Percentiles rank a stretch among this genome's conserved stretches.
phyloP scores from a whole-genome alignment of 192 early-diverging fungal genomes.

The Backusella psychrophila region DNA sequence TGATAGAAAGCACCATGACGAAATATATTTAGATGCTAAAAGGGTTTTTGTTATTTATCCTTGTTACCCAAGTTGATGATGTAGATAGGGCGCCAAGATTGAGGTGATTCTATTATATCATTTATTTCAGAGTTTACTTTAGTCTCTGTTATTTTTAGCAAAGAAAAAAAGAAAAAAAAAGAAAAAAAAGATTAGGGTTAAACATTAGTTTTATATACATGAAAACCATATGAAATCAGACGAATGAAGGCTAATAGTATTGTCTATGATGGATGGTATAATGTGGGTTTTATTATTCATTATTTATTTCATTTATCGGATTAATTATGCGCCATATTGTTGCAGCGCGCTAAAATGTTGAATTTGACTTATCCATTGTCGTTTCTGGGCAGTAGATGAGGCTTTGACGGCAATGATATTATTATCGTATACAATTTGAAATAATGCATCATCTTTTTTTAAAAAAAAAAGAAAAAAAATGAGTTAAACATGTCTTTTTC shows the following conservation, averaged over 20 bases:
- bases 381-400: conserved; percentile 48
- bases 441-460: conserved; percentile 49
- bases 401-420: conserved; percentile 55
- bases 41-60: no score
- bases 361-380: conserved; percentile 57
- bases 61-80: no score
- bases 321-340: neutral
- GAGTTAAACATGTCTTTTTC: neutral
- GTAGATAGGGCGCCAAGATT: no score
- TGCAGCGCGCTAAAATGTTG: conserved; percentile 28
- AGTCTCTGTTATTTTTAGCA: neutral
- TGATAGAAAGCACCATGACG: no score
- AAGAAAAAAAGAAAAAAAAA: neutral
- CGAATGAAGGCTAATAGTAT: neutral
- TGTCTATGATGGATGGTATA: neutral
- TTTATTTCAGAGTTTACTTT: no score
- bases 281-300: neutral
- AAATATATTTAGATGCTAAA: no score
- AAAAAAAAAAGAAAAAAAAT: neutral
- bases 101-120: no score
- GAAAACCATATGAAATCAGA: neutral
- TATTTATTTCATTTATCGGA: neutral
- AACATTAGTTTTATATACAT: neutral
- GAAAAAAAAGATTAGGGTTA: neutral
- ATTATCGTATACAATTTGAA: conserved; percentile 59